Percentiles rank a stretch among this genome's conserved stretches.
Conservation (phyloP, 2,329 filamentous ascomycete species). For the Colletotrichum higginsianum region DNA sequence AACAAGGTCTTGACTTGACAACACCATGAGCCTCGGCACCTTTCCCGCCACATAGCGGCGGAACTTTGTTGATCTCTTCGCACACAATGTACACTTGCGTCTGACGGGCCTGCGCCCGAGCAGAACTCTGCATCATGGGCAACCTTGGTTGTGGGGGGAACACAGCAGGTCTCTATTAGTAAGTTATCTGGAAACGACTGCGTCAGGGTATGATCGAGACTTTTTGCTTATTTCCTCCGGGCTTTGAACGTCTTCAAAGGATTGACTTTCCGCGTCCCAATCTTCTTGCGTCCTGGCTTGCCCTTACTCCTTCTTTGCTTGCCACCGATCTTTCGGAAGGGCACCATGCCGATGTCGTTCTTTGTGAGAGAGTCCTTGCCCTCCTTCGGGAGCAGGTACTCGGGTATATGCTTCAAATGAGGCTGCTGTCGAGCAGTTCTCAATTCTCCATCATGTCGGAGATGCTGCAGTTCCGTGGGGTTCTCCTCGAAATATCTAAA, state of each 20-base stretch:
- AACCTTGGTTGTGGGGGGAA: neutral
- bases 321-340: constrained; percentile 70
- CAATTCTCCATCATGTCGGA: constrained; percentile 92
- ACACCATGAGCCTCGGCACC: too few relatives aligned
- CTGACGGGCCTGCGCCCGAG: neutral
- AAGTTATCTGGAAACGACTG: constrained; percentile 5
- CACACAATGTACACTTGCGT: too few relatives aligned
- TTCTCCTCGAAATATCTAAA: constrained; percentile 92
- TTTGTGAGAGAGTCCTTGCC: constrained; percentile 74
- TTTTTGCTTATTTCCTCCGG: constrained; percentile 59
- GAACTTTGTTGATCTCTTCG: neutral
- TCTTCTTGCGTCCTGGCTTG: constrained; percentile 58
- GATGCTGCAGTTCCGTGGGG: constrained; percentile 86
- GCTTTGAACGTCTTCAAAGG: constrained; percentile 92
- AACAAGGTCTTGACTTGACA: neutral
- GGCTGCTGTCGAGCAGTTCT: constrained; percentile 86
- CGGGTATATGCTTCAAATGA: constrained; percentile 94
- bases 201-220: constrained; percentile 9
- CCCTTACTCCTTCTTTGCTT: constrained; percentile 66
- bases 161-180: constrained; percentile 8
- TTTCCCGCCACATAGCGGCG: neutral
- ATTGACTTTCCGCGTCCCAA: constrained; percentile 78
- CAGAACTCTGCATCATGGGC: neutral
- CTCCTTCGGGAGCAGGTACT: constrained; percentile 86
- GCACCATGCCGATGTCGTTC: constrained; percentile 83